Conservation (phyloP, 495 filamentous ascomycete genomes). For the Penicillium canescens region DNA sequence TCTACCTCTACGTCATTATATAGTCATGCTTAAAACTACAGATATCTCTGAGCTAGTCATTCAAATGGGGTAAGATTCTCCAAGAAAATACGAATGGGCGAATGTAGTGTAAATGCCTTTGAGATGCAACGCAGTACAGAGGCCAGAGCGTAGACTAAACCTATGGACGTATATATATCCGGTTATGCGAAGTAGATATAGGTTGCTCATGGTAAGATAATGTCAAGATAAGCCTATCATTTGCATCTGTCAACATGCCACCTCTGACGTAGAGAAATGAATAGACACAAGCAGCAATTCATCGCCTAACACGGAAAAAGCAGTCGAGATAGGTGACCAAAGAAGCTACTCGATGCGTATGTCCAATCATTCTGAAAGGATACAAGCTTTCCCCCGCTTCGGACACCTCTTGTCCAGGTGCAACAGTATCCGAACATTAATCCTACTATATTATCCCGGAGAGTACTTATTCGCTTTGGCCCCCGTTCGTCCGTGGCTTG, state of each 20-base stretch:
- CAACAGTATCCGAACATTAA: conserved; percentile 5
- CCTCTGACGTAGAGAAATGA: background rate
- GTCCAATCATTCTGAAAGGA: conserved; percentile 2
- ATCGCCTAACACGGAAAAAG: conserved; percentile 30
- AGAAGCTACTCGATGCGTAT: conserved; percentile 21
- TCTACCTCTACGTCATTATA: too few species aligned
- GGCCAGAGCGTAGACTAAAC: too few species aligned
- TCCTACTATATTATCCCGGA: background rate
- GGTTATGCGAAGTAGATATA: too few species aligned
- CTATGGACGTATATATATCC: too few species aligned
- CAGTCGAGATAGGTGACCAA: conserved; percentile 17
- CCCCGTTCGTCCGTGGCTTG: background rate
- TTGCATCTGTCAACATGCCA: background rate
- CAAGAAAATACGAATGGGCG: too few species aligned
- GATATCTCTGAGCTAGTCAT: too few species aligned
- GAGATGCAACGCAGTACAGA: too few species aligned
- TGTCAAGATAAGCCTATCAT: background rate
- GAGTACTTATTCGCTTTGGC: conserved; percentile 11
- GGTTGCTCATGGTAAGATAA: too few species aligned
- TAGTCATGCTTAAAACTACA: too few species aligned
- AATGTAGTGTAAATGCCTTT: too few species aligned
- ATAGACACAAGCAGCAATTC: conserved; percentile 14
- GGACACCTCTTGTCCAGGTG: conserved; percentile 6
- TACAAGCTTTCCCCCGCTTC: conserved; percentile 21
- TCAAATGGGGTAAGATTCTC: too few species aligned